These are phyloP conservation scores for Patellifolia procumbens DNA, from an alignment of 179 eudicot species.

Conservation along the genomic window DNA sequence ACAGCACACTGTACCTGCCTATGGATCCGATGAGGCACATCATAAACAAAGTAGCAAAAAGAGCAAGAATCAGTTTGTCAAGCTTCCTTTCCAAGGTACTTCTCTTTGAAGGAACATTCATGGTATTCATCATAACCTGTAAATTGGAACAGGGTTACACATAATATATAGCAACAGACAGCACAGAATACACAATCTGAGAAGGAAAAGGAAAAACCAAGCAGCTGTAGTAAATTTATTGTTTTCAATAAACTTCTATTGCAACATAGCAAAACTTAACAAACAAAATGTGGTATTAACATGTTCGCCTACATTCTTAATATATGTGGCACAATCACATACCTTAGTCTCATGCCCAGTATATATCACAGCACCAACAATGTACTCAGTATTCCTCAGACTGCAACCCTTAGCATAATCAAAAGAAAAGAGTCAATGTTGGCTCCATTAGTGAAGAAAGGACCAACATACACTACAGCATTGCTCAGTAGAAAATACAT, in stretches of 20 bases:
- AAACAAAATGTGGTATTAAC: neutral
- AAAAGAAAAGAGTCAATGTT: slow-evolving; percentile 25
- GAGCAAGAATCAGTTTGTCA: slow-evolving; percentile 84
- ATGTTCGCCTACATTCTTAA: neutral
- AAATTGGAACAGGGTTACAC: slow-evolving; percentile 24
- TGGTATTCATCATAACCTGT: slow-evolving; percentile 99
- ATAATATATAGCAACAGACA: slow-evolving; percentile 9
- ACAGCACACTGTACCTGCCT: slow-evolving; percentile 61
- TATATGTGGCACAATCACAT: slow-evolving; percentile 17
- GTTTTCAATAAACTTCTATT: neutral
- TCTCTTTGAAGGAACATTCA: slow-evolving; percentile 98
- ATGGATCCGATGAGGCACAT: slow-evolving; percentile 95
- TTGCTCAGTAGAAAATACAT: neutral
- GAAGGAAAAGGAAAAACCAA: slow-evolving; percentile 7
- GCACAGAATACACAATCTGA: neutral
- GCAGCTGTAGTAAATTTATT: neutral
- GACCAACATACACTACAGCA: neutral
- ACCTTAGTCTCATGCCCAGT: slow-evolving; percentile 99
- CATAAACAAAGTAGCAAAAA: slow-evolving; percentile 72
- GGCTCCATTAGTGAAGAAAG: neutral
- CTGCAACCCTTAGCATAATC: slow-evolving; percentile 78
- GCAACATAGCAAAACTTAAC: neutral
- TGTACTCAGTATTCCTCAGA: slow-evolving; percentile 84
- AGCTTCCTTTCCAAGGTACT: slow-evolving; percentile 98
- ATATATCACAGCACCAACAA: slow-evolving; percentile 84